Conservation (phyloP, 2,329 filamentous ascomycete genomes). For the Arthrobotrys iridis region DNA sequence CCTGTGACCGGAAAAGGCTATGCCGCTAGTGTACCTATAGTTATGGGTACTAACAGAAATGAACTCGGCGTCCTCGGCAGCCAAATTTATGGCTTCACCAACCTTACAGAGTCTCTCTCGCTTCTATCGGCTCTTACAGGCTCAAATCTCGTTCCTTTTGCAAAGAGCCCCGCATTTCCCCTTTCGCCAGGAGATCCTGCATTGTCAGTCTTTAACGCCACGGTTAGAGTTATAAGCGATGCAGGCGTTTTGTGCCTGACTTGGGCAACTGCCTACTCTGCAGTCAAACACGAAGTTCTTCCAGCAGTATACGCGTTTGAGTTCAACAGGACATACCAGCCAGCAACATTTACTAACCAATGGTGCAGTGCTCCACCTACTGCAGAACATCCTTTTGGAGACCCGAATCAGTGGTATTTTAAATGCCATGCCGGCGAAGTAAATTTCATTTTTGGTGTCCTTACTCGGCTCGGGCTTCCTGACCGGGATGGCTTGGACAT, state of each 20-base stretch:
- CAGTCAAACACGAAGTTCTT: conserved; percentile 59
- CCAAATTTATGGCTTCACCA: conserved; percentile 57
- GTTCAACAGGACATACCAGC: conserved; percentile 63
- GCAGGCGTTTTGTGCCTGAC: conserved; percentile 61
- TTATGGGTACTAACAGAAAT: conserved; percentile 62
- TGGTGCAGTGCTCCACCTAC: conserved; percentile 59
- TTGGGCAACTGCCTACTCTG: conserved; percentile 61
- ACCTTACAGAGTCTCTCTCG: conserved; percentile 4
- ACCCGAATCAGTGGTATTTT: conserved; percentile 62
- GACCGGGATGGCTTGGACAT: conserved; percentile 62
- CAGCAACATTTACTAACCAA: conserved; percentile 58
- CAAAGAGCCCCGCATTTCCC: conserved; percentile 53
- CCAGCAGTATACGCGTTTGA: conserved; percentile 60
- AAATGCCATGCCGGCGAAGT: conserved; percentile 64
- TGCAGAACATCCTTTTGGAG: conserved; percentile 59
- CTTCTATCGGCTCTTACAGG: neutral
- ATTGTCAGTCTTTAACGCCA: conserved; percentile 60
- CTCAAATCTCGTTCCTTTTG: conserved; percentile 18
- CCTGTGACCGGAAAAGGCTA: conserved; percentile 58
- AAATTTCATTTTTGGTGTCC: conserved; percentile 62
- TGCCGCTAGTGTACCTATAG: conserved; percentile 59
- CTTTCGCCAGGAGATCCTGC: conserved; percentile 45
- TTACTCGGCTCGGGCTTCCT: conserved; percentile 58
- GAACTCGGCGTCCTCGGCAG: conserved; percentile 60
- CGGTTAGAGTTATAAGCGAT: conserved; percentile 60